These are phyloP conservation scores for Suillus brevipes DNA, from an alignment of 768 basidiomycete genomes.

Conservation along the genomic window DNA sequence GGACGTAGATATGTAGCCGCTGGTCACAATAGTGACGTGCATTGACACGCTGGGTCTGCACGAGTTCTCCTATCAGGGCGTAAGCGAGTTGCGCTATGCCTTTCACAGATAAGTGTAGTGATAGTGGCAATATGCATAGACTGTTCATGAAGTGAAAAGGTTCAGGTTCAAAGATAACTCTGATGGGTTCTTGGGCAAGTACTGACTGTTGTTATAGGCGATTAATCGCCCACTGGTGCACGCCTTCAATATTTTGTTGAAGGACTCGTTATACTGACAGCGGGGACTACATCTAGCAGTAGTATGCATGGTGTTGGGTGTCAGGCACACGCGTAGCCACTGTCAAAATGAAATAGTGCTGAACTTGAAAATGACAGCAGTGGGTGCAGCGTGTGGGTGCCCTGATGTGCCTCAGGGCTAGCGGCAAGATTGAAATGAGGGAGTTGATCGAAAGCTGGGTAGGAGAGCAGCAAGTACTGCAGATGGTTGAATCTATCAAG, in stretches of 20 bases:
- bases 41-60: background rate
- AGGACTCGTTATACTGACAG: too few species aligned
- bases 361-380: slow-evolving; percentile 10
- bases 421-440: slow-evolving; percentile 2
- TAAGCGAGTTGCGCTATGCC: slow-evolving; percentile 1
- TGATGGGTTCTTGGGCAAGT: background rate
- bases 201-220: background rate
- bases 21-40: background rate
- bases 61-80: slow-evolving; percentile 5
- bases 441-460: slow-evolving; percentile 1
- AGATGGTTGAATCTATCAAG: background rate
- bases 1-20: slow-evolving; percentile 1
- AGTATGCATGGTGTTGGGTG: background rate
- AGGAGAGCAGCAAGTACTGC: slow-evolving; percentile 5
- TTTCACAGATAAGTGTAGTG: slow-evolving; percentile 5
- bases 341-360: slow-evolving; percentile 13
- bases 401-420: slow-evolving; percentile 14
- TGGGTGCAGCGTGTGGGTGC: slow-evolving; percentile 14
- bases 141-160: background rate
- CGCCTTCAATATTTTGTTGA: too few species aligned
- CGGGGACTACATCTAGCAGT: background rate
- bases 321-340: slow-evolving; percentile 13
- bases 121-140: background rate
- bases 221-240: background rate
- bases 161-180: background rate